Base-by-base conservation (phyloP, 139 green algal species). In the Chlamydomonas sp. region DNA sequence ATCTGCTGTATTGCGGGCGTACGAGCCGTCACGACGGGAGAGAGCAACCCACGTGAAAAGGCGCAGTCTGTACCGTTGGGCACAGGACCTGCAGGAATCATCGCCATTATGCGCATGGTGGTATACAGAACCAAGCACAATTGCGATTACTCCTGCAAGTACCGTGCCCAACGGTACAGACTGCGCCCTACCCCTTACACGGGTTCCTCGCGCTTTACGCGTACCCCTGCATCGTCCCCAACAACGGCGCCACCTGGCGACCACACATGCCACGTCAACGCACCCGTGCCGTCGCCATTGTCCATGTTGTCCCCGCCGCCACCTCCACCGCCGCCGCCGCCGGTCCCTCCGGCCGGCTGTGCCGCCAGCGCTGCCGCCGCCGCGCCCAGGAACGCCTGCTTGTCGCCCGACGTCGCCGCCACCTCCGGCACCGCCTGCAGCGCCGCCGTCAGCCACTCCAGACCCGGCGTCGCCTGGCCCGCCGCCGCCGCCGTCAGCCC, bases 361-460 rank as follows among this genome's bases (percentile, higher is more conserved):
- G 31, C 31, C 31, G 31, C 31, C 71, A 86, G 71, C 31, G 82
- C 82, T 61, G 71, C 60, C 4, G 82, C 75, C 18, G 82, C 83
- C 6, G 74, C 73, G 3, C 63, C 83, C 75, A 86, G 72, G 63
- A 87, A 63, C 31, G 31, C 59, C 83, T 95, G 77, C 79, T 92
- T 92, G 83, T 97, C 95, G 0, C 74, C 85, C 16, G 88, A 72
- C 0, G 71, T 85, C 8, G 93, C 86, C 0, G 91, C 79, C 17
- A 91, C 80, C 0, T 95, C 89, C 4, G 95, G 95, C 18, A 97
- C 71, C 10, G 72, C 68, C 2, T 71, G 87, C 61, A 96, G 79
- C 4, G 92, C 90, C 12, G 88, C 80, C 20, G 67, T 74, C 4
- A 95, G 69, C 94, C 94, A 97, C 16, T 89, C 80, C 72, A 96